These are phyloP conservation scores for Blastobotrys aristatus DNA, from an alignment of 1,139 yeast species.

Conservation along the genomic window DNA sequence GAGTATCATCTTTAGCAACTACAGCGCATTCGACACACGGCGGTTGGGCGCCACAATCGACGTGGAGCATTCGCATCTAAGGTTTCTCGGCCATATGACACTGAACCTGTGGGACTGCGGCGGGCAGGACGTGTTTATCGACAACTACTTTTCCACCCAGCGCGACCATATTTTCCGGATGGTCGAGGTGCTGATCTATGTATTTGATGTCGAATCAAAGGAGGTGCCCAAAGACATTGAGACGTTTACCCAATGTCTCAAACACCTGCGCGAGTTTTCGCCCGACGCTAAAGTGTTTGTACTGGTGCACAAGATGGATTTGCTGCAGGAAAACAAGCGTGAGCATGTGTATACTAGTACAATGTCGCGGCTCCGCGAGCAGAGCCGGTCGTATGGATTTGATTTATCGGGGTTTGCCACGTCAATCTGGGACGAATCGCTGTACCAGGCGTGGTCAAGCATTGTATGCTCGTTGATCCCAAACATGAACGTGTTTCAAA, in stretches of 20 bases:
- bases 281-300: constrained; percentile 93
- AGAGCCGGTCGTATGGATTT: constrained; percentile 75
- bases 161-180: constrained; percentile 88
- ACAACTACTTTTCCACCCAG: constrained; percentile 81
- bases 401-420: constrained; percentile 87
- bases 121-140: constrained; percentile 90
- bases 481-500: constrained; percentile 76
- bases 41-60: constrained; percentile 96
- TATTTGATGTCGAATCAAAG: constrained; percentile 91
- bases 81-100: constrained; percentile 93
- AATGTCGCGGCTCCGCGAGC: constrained; percentile 75
- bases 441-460: constrained; percentile 95
- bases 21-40: constrained; percentile 94
- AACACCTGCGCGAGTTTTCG: constrained; percentile 75
- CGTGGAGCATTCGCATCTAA: constrained; percentile 90
- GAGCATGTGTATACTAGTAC: constrained; percentile 77
- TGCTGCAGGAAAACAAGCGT: constrained; percentile 82
- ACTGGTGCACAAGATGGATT: constrained; percentile 90
- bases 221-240: constrained; percentile 91
- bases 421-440: constrained; percentile 95
- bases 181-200: constrained; percentile 97
- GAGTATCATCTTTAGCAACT: constrained; percentile 86
- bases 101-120: constrained; percentile 98
- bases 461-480: constrained; percentile 94
- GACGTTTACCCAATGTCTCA: constrained; percentile 78